Conservation (phyloP, 2,329 filamentous ascomycete genomes). For the Sphaerostilbella broomeana region DNA sequence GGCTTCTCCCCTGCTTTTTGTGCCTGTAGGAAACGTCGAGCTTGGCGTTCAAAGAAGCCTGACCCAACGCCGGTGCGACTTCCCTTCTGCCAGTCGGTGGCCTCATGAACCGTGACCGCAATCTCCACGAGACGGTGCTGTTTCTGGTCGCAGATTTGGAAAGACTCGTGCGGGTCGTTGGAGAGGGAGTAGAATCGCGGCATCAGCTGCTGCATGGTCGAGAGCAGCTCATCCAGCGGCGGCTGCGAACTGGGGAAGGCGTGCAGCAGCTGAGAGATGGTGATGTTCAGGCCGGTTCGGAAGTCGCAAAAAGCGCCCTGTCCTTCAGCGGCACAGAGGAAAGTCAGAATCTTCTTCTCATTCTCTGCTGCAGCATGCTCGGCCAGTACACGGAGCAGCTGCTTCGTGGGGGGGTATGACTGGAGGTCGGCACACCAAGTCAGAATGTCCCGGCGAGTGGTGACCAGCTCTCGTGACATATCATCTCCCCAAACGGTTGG, state of each 20-base stretch:
- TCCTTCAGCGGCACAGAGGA: constrained; percentile 81
- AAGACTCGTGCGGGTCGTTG: constrained; percentile 82
- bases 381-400: constrained; percentile 74
- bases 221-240: constrained; percentile 74
- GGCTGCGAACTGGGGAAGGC: constrained; percentile 91
- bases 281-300: constrained; percentile 80
- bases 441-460: constrained; percentile 83
- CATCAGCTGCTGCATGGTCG: constrained; percentile 81
- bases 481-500: constrained; percentile 98
- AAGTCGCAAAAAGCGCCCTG: constrained; percentile 92
- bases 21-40: constrained; percentile 62
- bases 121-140: constrained; percentile 82
- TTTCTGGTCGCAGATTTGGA: constrained; percentile 59
- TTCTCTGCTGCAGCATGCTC: constrained; percentile 74
- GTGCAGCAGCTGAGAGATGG: constrained; percentile 75
- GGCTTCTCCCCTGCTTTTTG: constrained; percentile 53
- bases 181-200: constrained; percentile 97
- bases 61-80: constrained; percentile 79
- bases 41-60: constrained; percentile 86
- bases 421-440: constrained; percentile 95
- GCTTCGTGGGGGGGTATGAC: constrained; percentile 85
- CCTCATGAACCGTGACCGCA: constrained; percentile 92
- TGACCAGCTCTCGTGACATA: constrained; percentile 73
- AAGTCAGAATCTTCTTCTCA: constrained; percentile 84
- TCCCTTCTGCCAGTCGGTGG: constrained; percentile 67